These are phyloP conservation scores for Candida buenavistaensis DNA, from an alignment of 1,139 yeast genomes.

Conservation along the genomic window DNA sequence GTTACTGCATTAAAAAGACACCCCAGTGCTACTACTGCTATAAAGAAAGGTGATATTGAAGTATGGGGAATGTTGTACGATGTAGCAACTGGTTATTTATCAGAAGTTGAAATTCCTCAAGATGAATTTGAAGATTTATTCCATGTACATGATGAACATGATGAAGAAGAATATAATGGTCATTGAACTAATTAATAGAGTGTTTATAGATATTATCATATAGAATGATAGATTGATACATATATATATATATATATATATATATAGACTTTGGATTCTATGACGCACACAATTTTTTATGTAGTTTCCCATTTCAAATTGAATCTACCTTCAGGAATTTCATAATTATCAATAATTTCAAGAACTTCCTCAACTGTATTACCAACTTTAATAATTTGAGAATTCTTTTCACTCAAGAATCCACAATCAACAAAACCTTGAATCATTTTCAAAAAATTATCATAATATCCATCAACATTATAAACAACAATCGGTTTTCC, in stretches of 20 bases:
- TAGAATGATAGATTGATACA: not conserved
- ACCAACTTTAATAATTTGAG: conserved; percentile 70
- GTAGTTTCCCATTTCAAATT: conserved; percentile 66
- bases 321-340: conserved; percentile 73
- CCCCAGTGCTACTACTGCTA: conserved; percentile 73
- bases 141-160: conserved; percentile 43
- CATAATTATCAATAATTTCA: conserved; percentile 57
- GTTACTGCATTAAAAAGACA: conserved; percentile 62
- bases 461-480: conserved; percentile 80
- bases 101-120: conserved; percentile 52
- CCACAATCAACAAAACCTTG: conserved; percentile 58
- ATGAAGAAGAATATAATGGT: conserved; percentile 24
- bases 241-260: not conserved
- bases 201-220: not conserved
- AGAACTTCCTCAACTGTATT: conserved; percentile 66
- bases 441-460: conserved; percentile 63
- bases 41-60: conserved; percentile 70
- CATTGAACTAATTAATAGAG: conserved; percentile 13
- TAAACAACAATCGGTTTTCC: conserved; percentile 74
- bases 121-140: conserved; percentile 54
- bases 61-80: conserved; percentile 90
- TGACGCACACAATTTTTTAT: conserved; percentile 11
- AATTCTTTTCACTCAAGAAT: conserved; percentile 68
- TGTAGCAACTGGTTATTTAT: conserved; percentile 73
- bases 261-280: not conserved